A percentile compares a stretch with the other conserved stretches of the same genome.
Conservation (phyloP, 179 eudicot species). For the Beta lomatogona region DNA sequence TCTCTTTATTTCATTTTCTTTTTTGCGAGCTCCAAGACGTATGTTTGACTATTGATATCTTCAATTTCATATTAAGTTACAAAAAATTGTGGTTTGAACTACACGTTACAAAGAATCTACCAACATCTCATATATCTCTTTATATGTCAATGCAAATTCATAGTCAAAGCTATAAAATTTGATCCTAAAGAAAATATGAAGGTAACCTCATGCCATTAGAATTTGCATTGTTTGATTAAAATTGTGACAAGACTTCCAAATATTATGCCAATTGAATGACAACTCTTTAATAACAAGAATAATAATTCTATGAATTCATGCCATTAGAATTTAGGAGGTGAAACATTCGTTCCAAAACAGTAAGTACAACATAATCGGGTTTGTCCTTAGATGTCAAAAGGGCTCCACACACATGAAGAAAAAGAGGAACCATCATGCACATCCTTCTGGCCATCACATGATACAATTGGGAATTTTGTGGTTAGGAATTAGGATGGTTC, state of each 20-base stretch:
- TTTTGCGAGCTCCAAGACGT: too few relatives aligned
- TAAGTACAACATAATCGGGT: neutral
- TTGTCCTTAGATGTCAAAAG: constrained; percentile 10
- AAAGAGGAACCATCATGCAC: constrained; percentile 1
- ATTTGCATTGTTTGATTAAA: too few relatives aligned
- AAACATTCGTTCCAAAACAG: constrained; percentile 4
- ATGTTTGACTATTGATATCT: too few relatives aligned
- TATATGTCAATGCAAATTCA: too few relatives aligned
- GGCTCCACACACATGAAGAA: constrained; percentile 17
- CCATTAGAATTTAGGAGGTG: neutral
- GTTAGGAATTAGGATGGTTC: constrained; percentile 14
- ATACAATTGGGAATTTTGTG: constrained; percentile 1
- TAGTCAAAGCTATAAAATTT: too few relatives aligned
- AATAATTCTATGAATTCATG: neutral
- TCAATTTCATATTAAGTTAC: too few relatives aligned
- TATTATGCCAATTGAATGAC: neutral
- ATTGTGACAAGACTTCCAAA: neutral
- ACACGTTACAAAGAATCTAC: too few relatives aligned
- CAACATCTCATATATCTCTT: too few relatives aligned
- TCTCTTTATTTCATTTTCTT: too few relatives aligned
- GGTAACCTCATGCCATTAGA: too few relatives aligned
- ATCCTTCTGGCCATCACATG: constrained; percentile 6
- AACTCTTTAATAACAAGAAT: neutral
- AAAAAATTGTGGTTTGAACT: too few relatives aligned
- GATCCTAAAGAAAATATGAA: too few relatives aligned